Conservation (phyloP, 1,139 yeast species). For the Candida tetrigidarum region DNA sequence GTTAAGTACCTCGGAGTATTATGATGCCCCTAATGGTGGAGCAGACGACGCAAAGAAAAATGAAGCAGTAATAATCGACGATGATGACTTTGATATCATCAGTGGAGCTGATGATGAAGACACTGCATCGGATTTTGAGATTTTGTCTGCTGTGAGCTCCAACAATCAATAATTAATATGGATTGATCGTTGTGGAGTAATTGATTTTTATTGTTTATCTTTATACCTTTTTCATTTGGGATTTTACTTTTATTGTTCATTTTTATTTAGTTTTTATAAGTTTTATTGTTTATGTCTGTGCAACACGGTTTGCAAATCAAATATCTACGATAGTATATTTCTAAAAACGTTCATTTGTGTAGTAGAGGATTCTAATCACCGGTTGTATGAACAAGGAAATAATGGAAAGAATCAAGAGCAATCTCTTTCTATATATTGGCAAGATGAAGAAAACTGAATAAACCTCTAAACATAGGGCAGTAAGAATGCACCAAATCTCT, state of each 20-base stretch:
- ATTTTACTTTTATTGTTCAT: constrained; percentile 1
- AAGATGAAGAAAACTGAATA: constrained; percentile 41
- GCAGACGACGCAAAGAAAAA: constrained; percentile 17
- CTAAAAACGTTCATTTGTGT: constrained; percentile 1
- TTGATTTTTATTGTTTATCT: neutral
- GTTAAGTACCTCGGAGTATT: constrained; percentile 24
- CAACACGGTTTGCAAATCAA: neutral
- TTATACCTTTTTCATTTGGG: neutral
- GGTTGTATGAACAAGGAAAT: constrained; percentile 47
- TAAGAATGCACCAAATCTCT: too few relatives aligned
- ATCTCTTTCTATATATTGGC: constrained; percentile 47
- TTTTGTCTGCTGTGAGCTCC: constrained; percentile 36
- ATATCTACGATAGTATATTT: neutral
- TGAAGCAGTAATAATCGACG: constrained; percentile 8
- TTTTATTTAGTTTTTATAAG: constrained; percentile 4
- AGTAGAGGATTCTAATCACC: constrained; percentile 36
- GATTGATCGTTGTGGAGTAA: neutral
- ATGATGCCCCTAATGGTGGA: constrained; percentile 25
- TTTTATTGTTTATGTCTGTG: neutral
- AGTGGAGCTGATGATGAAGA: constrained; percentile 34
- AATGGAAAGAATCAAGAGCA: constrained; percentile 37
- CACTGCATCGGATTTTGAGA: constrained; percentile 42
- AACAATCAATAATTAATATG: constrained; percentile 11
- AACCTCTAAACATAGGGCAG: too few relatives aligned
- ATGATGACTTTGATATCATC: constrained; percentile 36